phyloP scores from a whole-genome alignment of 306 rosid species.

The Vigna trinervia region DNA sequence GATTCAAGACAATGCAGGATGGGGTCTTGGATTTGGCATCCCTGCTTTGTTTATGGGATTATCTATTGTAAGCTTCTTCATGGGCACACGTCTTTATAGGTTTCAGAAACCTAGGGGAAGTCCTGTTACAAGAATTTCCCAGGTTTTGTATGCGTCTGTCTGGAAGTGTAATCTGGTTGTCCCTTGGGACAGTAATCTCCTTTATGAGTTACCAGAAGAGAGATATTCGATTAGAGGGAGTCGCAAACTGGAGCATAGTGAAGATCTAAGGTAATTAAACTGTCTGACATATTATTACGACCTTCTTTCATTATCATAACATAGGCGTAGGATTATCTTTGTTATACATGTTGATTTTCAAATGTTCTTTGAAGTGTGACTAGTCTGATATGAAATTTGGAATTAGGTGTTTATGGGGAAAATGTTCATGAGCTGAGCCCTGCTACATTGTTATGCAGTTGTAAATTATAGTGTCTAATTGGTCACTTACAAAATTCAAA shows the following conservation, averaged over 20 bases:
- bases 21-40: slow-evolving; percentile 96
- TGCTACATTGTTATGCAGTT: slow-evolving; percentile 18
- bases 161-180: slow-evolving; percentile 62
- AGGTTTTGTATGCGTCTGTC: slow-evolving; percentile 83
- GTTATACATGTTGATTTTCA: slow-evolving; percentile 10
- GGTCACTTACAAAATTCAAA: neutral
- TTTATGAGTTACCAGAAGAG: slow-evolving; percentile 70
- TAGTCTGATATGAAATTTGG: slow-evolving; percentile 4
- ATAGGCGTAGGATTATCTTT: slow-evolving; percentile 11
- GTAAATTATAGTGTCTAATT: slow-evolving; percentile 16
- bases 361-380: slow-evolving; percentile 7
- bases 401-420: neutral
- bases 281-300: slow-evolving; percentile 26
- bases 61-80: slow-evolving; percentile 72
- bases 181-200: slow-evolving; percentile 69
- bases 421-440: neutral
- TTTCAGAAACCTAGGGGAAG: slow-evolving; percentile 89
- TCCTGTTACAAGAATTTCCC: slow-evolving; percentile 83
- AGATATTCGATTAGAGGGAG: slow-evolving; percentile 71
- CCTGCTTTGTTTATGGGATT: slow-evolving; percentile 84
- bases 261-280: slow-evolving; percentile 66
- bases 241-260: slow-evolving; percentile 75
- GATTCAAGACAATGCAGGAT: slow-evolving; percentile 92
- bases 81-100: slow-evolving; percentile 82
- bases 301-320: neutral